Percentiles rank a stretch among this genome's conserved stretches.
Conservation (phyloP, 306 rosid genomes). For the Lupinus albus region DNA sequence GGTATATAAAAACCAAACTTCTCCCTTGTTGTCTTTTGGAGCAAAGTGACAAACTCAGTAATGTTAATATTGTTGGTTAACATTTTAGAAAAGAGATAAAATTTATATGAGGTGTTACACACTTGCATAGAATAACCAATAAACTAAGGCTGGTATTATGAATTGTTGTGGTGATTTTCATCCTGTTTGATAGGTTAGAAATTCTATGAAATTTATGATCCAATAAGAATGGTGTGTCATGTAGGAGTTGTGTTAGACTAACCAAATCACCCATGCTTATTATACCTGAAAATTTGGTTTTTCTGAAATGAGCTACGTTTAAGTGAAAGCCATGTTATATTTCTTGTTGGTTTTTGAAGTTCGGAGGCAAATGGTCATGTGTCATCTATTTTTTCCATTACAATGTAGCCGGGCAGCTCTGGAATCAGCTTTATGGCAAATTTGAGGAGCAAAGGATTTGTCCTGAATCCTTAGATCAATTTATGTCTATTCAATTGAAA, state of each 20-base stretch:
- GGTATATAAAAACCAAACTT: constrained; percentile 34
- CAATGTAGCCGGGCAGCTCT: constrained; percentile 1
- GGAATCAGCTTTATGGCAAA: constrained; percentile 8
- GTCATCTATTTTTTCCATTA: not conserved
- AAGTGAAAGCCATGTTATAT: constrained; percentile 15
- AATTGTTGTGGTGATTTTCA: not conserved
- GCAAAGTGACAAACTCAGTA: no score
- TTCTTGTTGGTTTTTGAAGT: constrained; percentile 23
- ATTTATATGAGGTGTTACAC: no score
- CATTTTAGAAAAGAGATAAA: no score
- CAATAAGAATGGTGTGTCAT: constrained; percentile 12
- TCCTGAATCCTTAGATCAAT: not conserved
- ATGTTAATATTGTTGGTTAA: no score
- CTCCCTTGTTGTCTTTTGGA: no score
- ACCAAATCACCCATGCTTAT: not conserved
- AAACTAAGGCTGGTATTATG: no score
- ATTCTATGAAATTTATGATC: constrained; percentile 2
- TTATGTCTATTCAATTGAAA: not conserved
- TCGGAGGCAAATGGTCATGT: constrained; percentile 4
- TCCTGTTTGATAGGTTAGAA: constrained; percentile 15
- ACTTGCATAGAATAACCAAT: no score
- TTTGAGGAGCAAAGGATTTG: constrained; percentile 3
- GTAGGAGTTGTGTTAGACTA: not conserved
- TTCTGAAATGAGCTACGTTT: not conserved
- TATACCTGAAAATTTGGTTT: not conserved